Evolutionary conservation across 768 basidiomycete species (phyloP).

Genomic region (Tulasnella sp.): DNA sequence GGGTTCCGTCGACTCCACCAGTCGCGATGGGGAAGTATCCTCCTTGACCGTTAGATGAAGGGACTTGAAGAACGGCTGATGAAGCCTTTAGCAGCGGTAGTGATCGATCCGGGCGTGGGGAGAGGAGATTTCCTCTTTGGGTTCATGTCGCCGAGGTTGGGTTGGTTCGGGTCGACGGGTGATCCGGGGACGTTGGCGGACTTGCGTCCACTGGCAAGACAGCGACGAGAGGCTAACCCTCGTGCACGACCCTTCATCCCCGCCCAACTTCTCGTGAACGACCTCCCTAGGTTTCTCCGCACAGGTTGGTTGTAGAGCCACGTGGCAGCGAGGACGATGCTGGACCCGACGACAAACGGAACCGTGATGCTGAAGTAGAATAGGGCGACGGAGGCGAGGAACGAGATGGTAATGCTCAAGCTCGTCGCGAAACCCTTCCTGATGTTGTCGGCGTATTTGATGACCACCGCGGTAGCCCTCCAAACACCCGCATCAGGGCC

Average conservation of each 20-base stretch:
- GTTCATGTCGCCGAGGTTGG: constrained; percentile 2
- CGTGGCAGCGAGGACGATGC: constrained; percentile 77
- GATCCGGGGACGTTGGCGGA: background rate
- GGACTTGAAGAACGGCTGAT: constrained; percentile 7
- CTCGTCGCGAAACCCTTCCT: constrained; percentile 93
- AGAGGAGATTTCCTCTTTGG: background rate
- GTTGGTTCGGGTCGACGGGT: background rate
- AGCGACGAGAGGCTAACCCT: background rate
- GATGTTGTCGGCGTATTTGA: constrained; percentile 89
- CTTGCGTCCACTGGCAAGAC: background rate
- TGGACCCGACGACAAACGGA: constrained; percentile 77
- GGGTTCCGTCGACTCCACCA: background rate
- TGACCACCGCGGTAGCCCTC: constrained; percentile 91
- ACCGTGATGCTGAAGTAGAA: constrained; percentile 85
- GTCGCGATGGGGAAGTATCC: background rate
- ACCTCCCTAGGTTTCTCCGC: background rate
- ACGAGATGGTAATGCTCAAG: constrained; percentile 89
- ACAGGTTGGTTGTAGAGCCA: constrained; percentile 67
- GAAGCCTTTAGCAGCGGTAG: background rate
- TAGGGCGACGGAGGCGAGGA: constrained; percentile 81
- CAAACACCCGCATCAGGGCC: constrained; percentile 80
- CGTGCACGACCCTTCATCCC: background rate
- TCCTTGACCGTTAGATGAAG: background rate
- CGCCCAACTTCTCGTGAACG: background rate
- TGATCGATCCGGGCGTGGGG: constrained; percentile 9